Percentiles rank a stretch among this genome's conserved stretches.
phyloP scores from a whole-genome alignment of 139 green algal genomes.

The Diplosphaera chodatii region DNA sequence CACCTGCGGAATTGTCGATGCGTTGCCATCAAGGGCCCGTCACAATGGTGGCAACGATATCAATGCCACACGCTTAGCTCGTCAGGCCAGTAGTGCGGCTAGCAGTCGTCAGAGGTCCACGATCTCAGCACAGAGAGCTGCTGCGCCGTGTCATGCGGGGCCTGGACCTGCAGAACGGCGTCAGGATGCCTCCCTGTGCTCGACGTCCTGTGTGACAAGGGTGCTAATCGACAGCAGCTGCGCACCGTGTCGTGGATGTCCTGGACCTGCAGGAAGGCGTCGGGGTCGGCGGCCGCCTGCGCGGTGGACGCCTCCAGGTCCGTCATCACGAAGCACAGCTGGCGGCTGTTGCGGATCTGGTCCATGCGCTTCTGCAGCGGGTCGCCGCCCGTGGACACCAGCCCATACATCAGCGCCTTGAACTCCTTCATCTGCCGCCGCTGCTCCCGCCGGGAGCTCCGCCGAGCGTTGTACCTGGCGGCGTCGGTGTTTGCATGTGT shows the following conservation, averaged over 20 bases:
- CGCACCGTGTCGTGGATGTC: conserved; percentile 64
- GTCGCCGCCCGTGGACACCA: conserved; percentile 16
- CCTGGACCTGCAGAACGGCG: background rate
- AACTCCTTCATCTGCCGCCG: conserved; percentile 38
- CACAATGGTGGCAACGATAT: too few species aligned
- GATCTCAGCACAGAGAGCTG: too few species aligned
- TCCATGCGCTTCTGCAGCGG: conserved; percentile 13
- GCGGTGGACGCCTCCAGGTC: conserved; percentile 54
- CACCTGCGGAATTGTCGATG: conserved; percentile 34
- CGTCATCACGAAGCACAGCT: conserved; percentile 65
- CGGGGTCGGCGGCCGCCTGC: conserved; percentile 36
- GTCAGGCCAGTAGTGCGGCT: too few species aligned
- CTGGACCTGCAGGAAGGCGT: conserved; percentile 53
- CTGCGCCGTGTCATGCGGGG: too few species aligned
- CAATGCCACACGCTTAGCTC: too few species aligned
- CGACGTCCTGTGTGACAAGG: too few species aligned
- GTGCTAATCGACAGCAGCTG: too few species aligned
- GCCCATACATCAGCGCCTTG: conserved; percentile 41
- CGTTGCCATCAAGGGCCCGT: too few species aligned
- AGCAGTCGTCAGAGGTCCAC: too few species aligned
- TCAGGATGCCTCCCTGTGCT: background rate
- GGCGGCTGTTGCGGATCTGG: conserved; percentile 23
- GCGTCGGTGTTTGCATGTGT: too few species aligned
- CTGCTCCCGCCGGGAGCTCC: background rate
- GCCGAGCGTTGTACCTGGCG: background rate